phyloP scores from a whole-genome alignment of 148 eudicot genomes.

The Chenopodium quinoa region DNA sequence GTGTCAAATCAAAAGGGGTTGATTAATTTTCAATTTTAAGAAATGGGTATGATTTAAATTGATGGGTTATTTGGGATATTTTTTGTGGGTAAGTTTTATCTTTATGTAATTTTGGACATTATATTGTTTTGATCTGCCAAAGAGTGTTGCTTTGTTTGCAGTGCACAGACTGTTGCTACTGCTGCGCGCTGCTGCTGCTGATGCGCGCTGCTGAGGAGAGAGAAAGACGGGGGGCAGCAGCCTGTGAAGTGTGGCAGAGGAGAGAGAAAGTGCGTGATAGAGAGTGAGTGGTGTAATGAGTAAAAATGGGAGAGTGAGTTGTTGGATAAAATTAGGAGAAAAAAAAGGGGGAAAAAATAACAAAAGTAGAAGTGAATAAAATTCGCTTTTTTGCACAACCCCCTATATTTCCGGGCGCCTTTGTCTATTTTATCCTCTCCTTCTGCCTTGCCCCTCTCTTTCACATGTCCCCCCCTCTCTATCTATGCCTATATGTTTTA shows the following conservation, averaged over 20 bases:
- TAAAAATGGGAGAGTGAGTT: not conserved
- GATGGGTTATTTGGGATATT: not conserved
- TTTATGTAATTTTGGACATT: too few species aligned
- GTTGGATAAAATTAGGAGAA: conserved; percentile 3
- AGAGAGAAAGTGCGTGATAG: not conserved
- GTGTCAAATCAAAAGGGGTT: conserved; percentile 28
- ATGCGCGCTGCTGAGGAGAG: conserved; percentile 34
- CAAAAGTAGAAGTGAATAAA: conserved; percentile 21
- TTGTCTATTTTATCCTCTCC: conserved; percentile 32
- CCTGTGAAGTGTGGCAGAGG: conserved; percentile 53
- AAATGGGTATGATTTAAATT: conserved; percentile 25
- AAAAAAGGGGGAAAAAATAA: not conserved
- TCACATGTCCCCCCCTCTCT: conserved; percentile 29
- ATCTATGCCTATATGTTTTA: not conserved
- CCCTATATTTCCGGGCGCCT: conserved; percentile 50
- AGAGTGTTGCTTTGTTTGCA: conserved; percentile 27
- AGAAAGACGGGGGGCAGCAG: conserved; percentile 36
- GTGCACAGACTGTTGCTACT: not conserved
- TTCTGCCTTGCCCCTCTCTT: conserved; percentile 18
- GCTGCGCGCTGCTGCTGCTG: conserved; percentile 21
- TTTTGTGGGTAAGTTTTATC: not conserved
- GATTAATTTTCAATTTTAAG: not conserved
- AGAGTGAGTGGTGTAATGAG: conserved; percentile 12
- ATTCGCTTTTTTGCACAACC: conserved; percentile 35
- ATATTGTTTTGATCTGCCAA: conserved; percentile 7